Evolutionary conservation across 306 rosid species (phyloP), one percentile per base, ranked within the genome.

Genomic region (Trifolium repens): DNA sequence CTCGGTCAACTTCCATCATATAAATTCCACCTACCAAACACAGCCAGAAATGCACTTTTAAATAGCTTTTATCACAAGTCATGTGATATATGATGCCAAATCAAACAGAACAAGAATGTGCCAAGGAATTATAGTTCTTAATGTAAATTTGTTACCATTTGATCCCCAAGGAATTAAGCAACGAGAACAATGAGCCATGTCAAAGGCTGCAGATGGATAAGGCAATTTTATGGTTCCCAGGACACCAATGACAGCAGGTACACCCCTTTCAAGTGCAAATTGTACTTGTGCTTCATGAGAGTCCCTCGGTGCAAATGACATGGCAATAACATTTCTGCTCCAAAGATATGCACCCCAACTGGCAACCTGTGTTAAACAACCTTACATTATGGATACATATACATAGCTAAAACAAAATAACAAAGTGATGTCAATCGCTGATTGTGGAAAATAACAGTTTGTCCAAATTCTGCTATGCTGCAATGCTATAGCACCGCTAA

Each of bases 111-210:
- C 59, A 71, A 24, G 49, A 62, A 65, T 9, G 30, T 4, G 30
- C 22, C 32, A 42, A 27, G 71, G 49, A 13, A 39, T 3, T 22
- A 58, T 35, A 34, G 13, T 52, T 43, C 60, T 40, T 9, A 52
- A 52, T 46, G 66, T 34, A 35, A 58, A 79, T 76, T 59, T 70
- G 92, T 85, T 77, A 96, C 99, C 92, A 84, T 92, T 92, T 75
- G 80, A 76, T 65, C 98, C 96, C 97, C 96, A 96, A 4, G 93
- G 99, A 78, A 96, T 96, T 74, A 96, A 87, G 85, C 97, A 96
- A 27, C 96, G 99, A 79, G 98, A 92, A 86, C 99, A 96, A 78
- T 96, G 99, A 40, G 98, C 99, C 97, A 96, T 90, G 86, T 92
- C 99, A 88, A 96, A 92, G 78, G 98, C 96, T 78, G 89, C 83